phyloP scores from a whole-genome alignment of 129 eudicot species.

The Lactuca saligna region DNA sequence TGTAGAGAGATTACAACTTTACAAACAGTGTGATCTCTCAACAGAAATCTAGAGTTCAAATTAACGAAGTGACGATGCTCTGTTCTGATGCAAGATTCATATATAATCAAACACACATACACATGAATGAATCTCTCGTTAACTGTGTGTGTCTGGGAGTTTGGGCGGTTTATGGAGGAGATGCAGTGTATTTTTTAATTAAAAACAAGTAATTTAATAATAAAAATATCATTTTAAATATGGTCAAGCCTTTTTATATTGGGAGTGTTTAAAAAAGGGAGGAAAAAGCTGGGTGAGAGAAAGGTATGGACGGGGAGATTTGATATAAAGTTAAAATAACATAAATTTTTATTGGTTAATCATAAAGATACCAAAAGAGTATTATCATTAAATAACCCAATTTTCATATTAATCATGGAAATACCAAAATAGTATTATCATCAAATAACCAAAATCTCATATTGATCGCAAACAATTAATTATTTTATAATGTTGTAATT shows the following conservation, averaged over 20 bases:
- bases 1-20: background rate
- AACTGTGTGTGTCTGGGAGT: conserved; percentile 41
- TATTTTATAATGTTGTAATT: no score
- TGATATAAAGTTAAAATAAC: conserved; percentile 9
- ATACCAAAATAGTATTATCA: no score
- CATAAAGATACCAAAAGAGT: no score
- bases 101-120: conserved; percentile 24
- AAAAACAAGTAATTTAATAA: background rate
- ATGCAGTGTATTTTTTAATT: conserved; percentile 18
- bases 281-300: conserved; percentile 23
- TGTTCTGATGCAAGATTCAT: conserved; percentile 16
- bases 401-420: no score
- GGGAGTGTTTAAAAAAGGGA: conserved; percentile 9
- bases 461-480: no score
- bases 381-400: no score
- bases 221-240: background rate
- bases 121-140: conserved; percentile 25
- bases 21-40: conserved; percentile 10
- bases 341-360: no score
- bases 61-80: conserved; percentile 1
- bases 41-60: conserved; percentile 17
- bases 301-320: conserved; percentile 30
- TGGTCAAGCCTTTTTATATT: conserved; percentile 19
- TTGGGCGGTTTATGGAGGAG: conserved; percentile 41
- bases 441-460: no score